Conservation (phyloP, 139 green algal species). For the Ettlia oleoabundans region DNA sequence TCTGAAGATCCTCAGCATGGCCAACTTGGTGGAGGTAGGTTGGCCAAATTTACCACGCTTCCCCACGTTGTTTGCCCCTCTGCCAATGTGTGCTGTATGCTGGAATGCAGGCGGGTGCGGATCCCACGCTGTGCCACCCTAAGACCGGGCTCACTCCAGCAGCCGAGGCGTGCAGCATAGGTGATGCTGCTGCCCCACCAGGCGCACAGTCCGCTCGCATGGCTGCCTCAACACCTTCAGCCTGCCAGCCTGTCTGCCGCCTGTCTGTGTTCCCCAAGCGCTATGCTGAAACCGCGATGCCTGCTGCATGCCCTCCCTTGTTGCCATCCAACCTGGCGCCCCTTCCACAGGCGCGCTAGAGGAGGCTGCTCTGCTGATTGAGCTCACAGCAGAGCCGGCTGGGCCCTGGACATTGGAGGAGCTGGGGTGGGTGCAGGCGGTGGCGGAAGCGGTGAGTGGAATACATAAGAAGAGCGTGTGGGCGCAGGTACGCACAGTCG, state of each 20-base stretch:
- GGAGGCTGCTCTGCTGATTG: slow-evolving; percentile 2
- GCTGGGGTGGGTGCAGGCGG: slow-evolving; percentile 15
- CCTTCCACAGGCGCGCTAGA: neutral
- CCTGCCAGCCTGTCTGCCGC: neutral
- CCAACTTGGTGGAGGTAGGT: no score
- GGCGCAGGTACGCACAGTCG: neutral
- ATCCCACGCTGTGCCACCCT: slow-evolving; percentile 22
- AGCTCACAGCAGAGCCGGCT: neutral
- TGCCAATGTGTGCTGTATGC: neutral
- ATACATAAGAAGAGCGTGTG: neutral
- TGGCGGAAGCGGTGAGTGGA: slow-evolving; percentile 3
- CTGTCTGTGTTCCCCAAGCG: neutral
- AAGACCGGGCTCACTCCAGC: neutral
- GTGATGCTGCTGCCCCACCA: neutral
- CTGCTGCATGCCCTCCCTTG: neutral
- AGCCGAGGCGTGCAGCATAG: neutral
- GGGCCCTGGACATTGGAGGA: slow-evolving; percentile 10
- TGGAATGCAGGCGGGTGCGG: slow-evolving; percentile 9
- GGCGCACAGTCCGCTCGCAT: neutral
- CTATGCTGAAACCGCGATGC: neutral
- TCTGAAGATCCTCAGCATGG: no score
- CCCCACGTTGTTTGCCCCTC: neutral
- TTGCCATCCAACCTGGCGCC: neutral
- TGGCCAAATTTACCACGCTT: no score
- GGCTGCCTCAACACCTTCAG: no score